Evolutionary conservation across 2,329 filamentous ascomycete species (phyloP).

Genomic region (Anthostomella pinea): DNA sequence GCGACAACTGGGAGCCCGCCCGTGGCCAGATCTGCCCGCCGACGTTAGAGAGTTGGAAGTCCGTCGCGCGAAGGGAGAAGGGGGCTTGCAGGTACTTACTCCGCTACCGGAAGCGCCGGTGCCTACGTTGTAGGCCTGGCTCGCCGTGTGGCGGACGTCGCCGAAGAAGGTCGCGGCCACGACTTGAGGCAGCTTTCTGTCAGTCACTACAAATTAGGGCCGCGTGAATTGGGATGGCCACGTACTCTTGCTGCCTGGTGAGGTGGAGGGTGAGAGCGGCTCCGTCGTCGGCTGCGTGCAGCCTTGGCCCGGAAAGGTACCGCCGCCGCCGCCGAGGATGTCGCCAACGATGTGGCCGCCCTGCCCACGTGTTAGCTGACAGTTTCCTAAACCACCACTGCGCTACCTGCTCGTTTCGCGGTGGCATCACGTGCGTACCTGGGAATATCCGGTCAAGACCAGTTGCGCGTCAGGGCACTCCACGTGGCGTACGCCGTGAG

Average conservation of each 20-base stretch:
- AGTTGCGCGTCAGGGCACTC: constrained; percentile 28
- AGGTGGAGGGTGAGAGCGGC: constrained; percentile 6
- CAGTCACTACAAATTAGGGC: not conserved
- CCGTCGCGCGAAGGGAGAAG: not conserved
- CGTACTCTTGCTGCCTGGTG: constrained; percentile 13
- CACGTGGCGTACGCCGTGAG: constrained; percentile 26
- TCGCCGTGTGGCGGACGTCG: constrained; percentile 26
- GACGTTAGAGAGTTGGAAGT: not conserved
- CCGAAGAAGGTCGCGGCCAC: constrained; percentile 26
- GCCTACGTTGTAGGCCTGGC: constrained; percentile 27
- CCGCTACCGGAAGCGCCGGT: constrained; percentile 21
- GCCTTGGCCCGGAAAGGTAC: constrained; percentile 5
- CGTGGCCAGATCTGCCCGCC: constrained; percentile 19
- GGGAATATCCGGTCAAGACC: constrained; percentile 30
- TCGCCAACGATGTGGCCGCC: constrained; percentile 18
- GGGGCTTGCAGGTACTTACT: constrained; percentile 14
- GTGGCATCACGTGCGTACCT: constrained; percentile 25
- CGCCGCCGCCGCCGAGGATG: constrained; percentile 22
- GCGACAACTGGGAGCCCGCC: constrained; percentile 11
- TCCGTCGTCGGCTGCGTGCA: constrained; percentile 16
- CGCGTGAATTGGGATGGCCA: not conserved
- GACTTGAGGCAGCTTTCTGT: constrained; percentile 11
- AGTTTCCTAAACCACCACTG: not conserved
- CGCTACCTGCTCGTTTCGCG: not conserved
- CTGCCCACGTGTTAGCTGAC: not conserved